These are phyloP conservation scores for Kockiozyma suomiensis DNA, from an alignment of 805 yeast species.

Conservation along the genomic window DNA sequence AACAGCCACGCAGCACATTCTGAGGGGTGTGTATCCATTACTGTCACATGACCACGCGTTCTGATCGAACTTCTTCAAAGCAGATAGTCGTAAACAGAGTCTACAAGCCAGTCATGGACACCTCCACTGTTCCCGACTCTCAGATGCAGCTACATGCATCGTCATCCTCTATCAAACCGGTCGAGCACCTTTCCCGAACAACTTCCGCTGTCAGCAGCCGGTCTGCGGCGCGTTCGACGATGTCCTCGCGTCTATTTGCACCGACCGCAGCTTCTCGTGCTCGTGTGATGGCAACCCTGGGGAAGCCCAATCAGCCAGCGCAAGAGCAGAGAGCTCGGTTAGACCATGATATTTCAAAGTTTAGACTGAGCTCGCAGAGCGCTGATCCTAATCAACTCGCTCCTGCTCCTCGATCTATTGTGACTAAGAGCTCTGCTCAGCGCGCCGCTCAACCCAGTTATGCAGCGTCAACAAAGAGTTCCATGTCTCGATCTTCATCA, in stretches of 20 bases:
- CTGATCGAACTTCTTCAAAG: background rate
- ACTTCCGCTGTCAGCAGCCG: background rate
- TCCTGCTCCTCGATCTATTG: background rate
- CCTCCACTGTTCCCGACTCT: background rate
- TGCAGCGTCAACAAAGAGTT: background rate
- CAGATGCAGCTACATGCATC: background rate
- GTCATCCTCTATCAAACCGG: background rate
- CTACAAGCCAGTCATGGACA: background rate
- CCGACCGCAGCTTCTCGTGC: slow-evolving; percentile 18
- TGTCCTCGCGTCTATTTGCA: slow-evolving; percentile 11
- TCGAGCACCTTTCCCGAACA: background rate
- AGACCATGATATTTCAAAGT: too few relatives aligned
- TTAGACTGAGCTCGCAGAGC: too few relatives aligned
- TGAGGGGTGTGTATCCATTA: background rate
- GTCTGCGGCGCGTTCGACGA: background rate
- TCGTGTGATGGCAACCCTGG: background rate
- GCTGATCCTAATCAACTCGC: background rate
- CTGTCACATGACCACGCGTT: slow-evolving; percentile 9
- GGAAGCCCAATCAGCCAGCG: background rate
- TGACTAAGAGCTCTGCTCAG: background rate
- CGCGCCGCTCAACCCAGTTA: background rate
- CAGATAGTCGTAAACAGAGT: background rate
- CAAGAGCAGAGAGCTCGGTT: too few relatives aligned
- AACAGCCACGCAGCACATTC: background rate
- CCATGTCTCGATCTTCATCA: background rate